Conservation (phyloP, 2,329 filamentous ascomycete species). For the Ploettnerulaceae sp. region DNA sequence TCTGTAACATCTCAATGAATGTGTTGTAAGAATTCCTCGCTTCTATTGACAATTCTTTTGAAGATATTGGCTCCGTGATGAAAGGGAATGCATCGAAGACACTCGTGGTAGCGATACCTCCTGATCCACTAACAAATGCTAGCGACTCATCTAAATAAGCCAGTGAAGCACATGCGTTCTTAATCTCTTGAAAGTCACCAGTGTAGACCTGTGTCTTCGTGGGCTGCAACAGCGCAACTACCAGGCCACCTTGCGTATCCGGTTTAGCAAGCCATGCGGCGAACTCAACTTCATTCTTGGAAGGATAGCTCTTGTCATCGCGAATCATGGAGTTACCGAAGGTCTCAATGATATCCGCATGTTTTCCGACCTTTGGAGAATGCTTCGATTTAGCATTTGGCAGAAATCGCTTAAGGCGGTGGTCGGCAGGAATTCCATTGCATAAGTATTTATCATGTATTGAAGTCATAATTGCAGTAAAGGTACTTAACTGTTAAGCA, state of each 20-base stretch:
- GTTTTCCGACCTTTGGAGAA: not conserved
- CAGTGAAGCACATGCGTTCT: not conserved
- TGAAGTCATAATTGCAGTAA: conserved; percentile 7
- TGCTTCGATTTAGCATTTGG: not conserved
- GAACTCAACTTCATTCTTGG: conserved; percentile 2
- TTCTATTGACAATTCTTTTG: not conserved
- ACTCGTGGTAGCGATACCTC: conserved; percentile 1
- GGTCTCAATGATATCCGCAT: conserved; percentile 3
- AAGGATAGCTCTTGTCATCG: not conserved
- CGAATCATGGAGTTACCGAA: conserved; percentile 4
- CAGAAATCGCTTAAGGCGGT: conserved; percentile 4
- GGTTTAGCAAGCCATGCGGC: conserved; percentile 3
- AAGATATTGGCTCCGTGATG: conserved; percentile 2
- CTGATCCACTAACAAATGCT: not conserved
- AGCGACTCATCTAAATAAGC: conserved; percentile 1
- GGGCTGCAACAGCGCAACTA: conserved; percentile 3
- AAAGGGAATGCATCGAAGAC: conserved; percentile 5
- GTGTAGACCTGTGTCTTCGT: conserved; percentile 5
- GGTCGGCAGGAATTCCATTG: conserved; percentile 4
- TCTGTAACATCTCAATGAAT: not conserved
- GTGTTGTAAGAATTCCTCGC: not conserved
- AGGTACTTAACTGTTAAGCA: no score
- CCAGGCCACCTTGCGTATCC: not conserved
- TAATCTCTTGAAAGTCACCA: not conserved
- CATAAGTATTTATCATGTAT: conserved; percentile 1